A percentile compares a stretch with the other conserved stretches of the same genome.
These are phyloP conservation scores for Pleurotus eryngii DNA, from an alignment of 768 basidiomycete species.

Conservation along the genomic window DNA sequence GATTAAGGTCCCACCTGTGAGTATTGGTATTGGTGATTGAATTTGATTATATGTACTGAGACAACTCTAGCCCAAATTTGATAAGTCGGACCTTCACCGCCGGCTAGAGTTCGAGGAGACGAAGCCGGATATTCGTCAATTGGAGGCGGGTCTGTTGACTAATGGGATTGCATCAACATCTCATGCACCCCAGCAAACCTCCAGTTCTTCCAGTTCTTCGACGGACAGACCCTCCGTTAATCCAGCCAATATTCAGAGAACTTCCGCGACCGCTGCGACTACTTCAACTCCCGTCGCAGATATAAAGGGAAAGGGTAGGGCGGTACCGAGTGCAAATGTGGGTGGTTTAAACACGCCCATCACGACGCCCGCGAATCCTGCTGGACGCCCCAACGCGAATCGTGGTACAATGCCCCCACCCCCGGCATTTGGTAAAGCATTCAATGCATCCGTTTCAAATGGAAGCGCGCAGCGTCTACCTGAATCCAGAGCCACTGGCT, in stretches of 20 bases:
- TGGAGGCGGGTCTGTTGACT: neutral
- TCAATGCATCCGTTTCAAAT: neutral
- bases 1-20: slow-evolving; percentile 79
- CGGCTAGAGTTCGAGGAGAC: slow-evolving; percentile 64
- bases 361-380: neutral
- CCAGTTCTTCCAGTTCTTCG: slow-evolving; percentile 11
- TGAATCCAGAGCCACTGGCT: neutral
- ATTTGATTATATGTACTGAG: neutral
- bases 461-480: neutral
- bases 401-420: slow-evolving; percentile 1
- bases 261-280: slow-evolving; percentile 6
- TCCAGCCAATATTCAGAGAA: neutral
- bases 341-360: neutral
- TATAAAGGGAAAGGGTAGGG: slow-evolving; percentile 1
- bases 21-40: slow-evolving; percentile 24
- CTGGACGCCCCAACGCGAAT: neutral
- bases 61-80: slow-evolving; percentile 56
- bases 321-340: neutral
- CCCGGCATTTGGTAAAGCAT: neutral
- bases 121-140: slow-evolving; percentile 25
- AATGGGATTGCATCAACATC: neutral
- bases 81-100: slow-evolving; percentile 63
- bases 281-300: neutral
- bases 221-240: neutral
- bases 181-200: slow-evolving; percentile 3